Base-by-base conservation (phyloP, 1,139 yeast genomes). In the Saccharomycopsis phalli region DNA sequence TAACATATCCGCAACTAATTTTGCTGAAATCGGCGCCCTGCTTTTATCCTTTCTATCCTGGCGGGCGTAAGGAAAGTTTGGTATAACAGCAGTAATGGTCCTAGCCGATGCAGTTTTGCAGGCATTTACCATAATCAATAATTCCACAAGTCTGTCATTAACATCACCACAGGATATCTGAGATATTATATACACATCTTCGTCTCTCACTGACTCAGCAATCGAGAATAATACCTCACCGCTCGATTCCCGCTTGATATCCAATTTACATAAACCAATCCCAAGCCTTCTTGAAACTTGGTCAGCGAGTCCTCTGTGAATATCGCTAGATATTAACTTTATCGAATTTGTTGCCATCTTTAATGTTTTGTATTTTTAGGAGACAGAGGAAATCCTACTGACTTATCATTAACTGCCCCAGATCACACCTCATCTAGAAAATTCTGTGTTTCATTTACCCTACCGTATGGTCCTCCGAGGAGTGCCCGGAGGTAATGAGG, bases 181-280 rank as follows among this genome's bases (percentile, higher is more conserved):
- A 72, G 78, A 18, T 37, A 73, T 58, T 30, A 72, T 69, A 49
- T 66, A 72, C 27, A 73, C 74, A 47, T 73, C 80, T 53, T 74
- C 97, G 59, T 91, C 98, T 63, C 98, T 77, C 32, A 91, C 94
- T 22, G 95, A 82, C 61, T 91, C 97, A 22, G 94, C 94, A 51
- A 91, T 84, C 37, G 94, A 78, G 43, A 91, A 88, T 11, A 93
- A 81, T 11, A 94, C 91, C 61, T 91, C 98, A 40, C 84, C 82
- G 50, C 80, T 78, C 27, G 86, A 76, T 49, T 78, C 88, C 50
- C 70, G 68, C 57, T 65, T 61, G 35, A 68, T 63, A 42, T 66
- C 62, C n/a, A 65, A 62, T 40, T 62, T 62, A 44, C 66, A 60
- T 21, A 65, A 57, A 8, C 57, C 58, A 26, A 62, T 53, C 11